Evolutionary conservation across 2,329 filamentous ascomycete genomes (phyloP), one percentile per base, ranked within the genome.

Genomic region (Nigrospora sphaerica): DNA sequence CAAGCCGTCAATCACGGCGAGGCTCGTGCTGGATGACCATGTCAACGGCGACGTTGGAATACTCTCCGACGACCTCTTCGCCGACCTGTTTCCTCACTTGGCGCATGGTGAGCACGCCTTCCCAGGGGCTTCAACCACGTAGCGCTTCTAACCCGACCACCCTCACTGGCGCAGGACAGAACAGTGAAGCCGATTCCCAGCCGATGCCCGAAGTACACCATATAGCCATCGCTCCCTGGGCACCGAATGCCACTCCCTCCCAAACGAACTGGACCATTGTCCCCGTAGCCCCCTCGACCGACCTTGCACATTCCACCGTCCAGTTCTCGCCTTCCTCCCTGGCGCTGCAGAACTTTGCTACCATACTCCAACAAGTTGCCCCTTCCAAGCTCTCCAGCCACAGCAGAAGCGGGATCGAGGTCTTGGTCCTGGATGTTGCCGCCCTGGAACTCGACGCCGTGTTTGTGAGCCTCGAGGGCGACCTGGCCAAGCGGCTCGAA

Each of bases 1-100:
- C 63, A 90, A 87, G 64, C 77, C 86, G 9, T 78, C 91, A 38
- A 75, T 95, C 48, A 78, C 87, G 48, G 91, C 89, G 47, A 83
- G 86, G 48, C 74, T 97, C 43, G 78, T 95, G 34, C 80, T 96
- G 47, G 90, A 95, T 65, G 86, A 90, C 61, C 85, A 86, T 63
- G 75, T 95, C 57, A 88, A 85, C 67, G 88, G 88, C 45, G 88
- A 95, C 61, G 77, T 91, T 51, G 93, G 90, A 52, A 79, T 93
- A 53, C 68, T 97, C 45, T 95, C 92, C 12, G 85, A 89, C 58
- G 89, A 95, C 64, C 75, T 98, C 44, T 89, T 91, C 58, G 73
- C 77, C 40, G 86, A 95, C 60, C 76, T 97, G 44, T 90, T 95
- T 68, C 83, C 87, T 51, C 70, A 80, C 56, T 59, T 77, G 56